Percentiles rank a stretch among this genome's conserved stretches.
These are phyloP conservation scores for Lasiosphaeriaceae sp. DNA, from an alignment of 495 filamentous ascomycete species.

Conservation along the genomic window DNA sequence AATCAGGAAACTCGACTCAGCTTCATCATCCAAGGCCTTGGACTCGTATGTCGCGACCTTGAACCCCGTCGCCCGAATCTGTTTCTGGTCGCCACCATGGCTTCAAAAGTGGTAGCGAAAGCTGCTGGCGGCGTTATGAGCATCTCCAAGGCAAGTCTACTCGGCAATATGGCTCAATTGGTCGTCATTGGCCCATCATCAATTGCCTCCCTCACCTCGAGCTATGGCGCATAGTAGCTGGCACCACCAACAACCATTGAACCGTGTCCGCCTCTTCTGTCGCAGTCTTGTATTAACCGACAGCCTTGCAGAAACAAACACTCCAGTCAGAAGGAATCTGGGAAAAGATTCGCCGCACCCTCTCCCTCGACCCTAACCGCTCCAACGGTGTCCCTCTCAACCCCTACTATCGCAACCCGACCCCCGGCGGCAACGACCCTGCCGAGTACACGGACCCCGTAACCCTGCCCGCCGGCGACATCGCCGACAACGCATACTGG, in stretches of 20 bases:
- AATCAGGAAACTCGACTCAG: background rate
- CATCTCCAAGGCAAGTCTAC: slow-evolving; percentile 41
- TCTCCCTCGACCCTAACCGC: slow-evolving; percentile 83
- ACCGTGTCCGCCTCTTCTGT: background rate
- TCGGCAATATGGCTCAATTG: background rate
- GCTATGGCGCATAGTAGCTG: slow-evolving; percentile 4
- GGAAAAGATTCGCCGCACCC: slow-evolving; percentile 71
- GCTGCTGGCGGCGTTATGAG: slow-evolving; percentile 42
- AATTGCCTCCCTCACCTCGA: slow-evolving; percentile 2
- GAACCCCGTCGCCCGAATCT: background rate
- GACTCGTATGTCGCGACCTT: background rate
- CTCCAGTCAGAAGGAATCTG: slow-evolving; percentile 87
- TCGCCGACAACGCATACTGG: slow-evolving; percentile 98
- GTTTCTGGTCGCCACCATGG: slow-evolving; percentile 39
- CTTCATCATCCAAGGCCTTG: background rate
- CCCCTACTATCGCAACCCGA: slow-evolving; percentile 83
- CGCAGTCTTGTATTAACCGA: background rate
- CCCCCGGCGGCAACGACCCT: slow-evolving; percentile 77
- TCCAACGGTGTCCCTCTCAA: slow-evolving; percentile 91
- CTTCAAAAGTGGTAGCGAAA: slow-evolving; percentile 51
- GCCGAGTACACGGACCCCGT: slow-evolving; percentile 81
- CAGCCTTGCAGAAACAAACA: slow-evolving; percentile 79
- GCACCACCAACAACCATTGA: no score
- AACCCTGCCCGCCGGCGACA: slow-evolving; percentile 85
- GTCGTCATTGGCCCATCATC: background rate